Base-by-base conservation (phyloP, 495 filamentous ascomycete genomes). In the Hypomontagnella monticulosa region DNA sequence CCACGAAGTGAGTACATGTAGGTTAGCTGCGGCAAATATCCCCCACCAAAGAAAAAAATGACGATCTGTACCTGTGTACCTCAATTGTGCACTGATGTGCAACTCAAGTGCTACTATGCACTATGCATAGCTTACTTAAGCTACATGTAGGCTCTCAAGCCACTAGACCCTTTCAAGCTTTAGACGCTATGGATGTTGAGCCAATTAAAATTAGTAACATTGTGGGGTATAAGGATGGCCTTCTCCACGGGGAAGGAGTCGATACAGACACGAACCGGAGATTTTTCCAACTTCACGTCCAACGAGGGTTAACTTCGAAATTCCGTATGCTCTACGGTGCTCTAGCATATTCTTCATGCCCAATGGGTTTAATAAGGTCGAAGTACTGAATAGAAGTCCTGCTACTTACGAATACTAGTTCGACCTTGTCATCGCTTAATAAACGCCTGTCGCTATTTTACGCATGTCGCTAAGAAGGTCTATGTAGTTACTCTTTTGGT, bases 31-130 rank as follows among this genome's bases (percentile, higher is more conserved):
- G 37, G 52, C 40, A 52, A 23, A 20, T 38, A 54, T 60, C 50
- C 66, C 66, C 66, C 66, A 65, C 66, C 50, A 69, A 54, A 69
- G 46, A 53, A 61, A 60, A 66, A 65, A 65, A 56, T 37, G 52
- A 20, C 36, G 20, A 32, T 56, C 37, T 27, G 57, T 59, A 54
- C 48, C 55, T 18, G 11, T 0, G 58, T 56, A 56, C 58, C 1
- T 48, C 6, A 27, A 48, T 32, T 27, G n/a, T n/a, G n/a, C n/a
- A n/a, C n/a, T n/a, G n/a, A n/a, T n/a, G n/a, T n/a, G n/a, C n/a
- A n/a, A n/a, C n/a, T n/a, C n/a, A n/a, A n/a, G n/a, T n/a, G n/a
- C n/a, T n/a, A n/a, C n/a, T n/a, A n/a, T n/a, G n/a, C n/a, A 27
- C 23, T 27, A 27, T 3, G 3, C 2, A 6, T 27, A 6, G 23